Evolutionary conservation across 176 grass and related monocot species (phyloP), one percentile per base, ranked within the genome.

Genomic region (Phyllostachys edulis): DNA sequence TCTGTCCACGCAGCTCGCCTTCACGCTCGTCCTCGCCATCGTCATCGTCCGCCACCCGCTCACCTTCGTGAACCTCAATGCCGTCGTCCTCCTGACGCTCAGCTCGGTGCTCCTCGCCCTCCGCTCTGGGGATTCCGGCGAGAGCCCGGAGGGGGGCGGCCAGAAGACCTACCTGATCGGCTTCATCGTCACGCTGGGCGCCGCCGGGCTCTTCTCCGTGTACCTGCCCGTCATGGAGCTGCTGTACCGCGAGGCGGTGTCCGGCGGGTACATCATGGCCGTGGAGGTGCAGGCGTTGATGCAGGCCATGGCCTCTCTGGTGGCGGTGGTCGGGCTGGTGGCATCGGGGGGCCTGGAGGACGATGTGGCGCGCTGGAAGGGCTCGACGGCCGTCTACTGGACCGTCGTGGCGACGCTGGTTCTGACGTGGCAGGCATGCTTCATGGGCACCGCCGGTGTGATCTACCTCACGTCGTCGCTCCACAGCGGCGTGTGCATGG

Each of bases 361-460:
- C 67, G 81, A 77, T 13, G 81, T 85, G 76, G 59, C 47, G 26
- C 27, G 27, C 4, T 97, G 88, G 89, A 64, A 90, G 68, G 82
- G 89, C 21, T 83, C 87, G 24, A 0, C 69, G 17, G 69, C 82
- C 0, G 11, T 75, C 32, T 98, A 98, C 84, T 98, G 93, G 91
- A 63, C 37, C 16, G 85, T 88, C 54, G 82, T 98, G 52, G 29
- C 8, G 9, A 73, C 86, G 5, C 84, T 84, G n/a, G 88, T 92
- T 5, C 51, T 94, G 27, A 90, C 88, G 34, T 98, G 96, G 96
- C 96, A 98, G 87, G 78, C 94, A 20, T 94, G 93, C 63, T 98
- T 98, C 86, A 98, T 98, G 96, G 93, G 93, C 75, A 98, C 93
- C 12, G 93, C 93, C 0, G 92, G 95, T 17, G 76, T 98, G 39